Evolutionary conservation across 2,329 filamentous ascomycete genomes (phyloP).

Genomic region (Fusarium buharicum): DNA sequence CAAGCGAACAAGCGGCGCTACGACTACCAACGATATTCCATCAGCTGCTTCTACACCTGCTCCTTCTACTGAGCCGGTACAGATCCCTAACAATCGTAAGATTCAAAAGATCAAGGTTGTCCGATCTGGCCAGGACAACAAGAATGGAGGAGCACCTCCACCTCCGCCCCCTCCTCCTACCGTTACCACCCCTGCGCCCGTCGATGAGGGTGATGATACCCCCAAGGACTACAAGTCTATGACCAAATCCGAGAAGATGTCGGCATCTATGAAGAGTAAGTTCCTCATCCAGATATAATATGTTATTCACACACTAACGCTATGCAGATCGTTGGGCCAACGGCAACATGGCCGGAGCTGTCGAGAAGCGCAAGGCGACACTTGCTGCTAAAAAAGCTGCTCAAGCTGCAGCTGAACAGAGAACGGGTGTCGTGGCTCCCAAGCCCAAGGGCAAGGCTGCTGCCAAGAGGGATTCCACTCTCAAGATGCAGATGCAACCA

Average conservation of each 20-base stretch:
- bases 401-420: slow-evolving; percentile 55
- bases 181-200: slow-evolving; percentile 11
- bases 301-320: slow-evolving; percentile 42
- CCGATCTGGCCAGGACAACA: slow-evolving; percentile 43
- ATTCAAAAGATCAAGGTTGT: slow-evolving; percentile 55
- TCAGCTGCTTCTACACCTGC: slow-evolving; percentile 34
- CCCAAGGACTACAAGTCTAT: slow-evolving; percentile 68
- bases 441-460: slow-evolving; percentile 52
- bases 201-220: slow-evolving; percentile 53
- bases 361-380: slow-evolving; percentile 69
- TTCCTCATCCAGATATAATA: neutral
- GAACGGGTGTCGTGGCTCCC: slow-evolving; percentile 51
- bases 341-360: slow-evolving; percentile 69
- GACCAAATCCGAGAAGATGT: slow-evolving; percentile 75
- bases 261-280: slow-evolving; percentile 72
- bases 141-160: slow-evolving; percentile 43
- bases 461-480: slow-evolving; percentile 48
- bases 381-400: slow-evolving; percentile 68
- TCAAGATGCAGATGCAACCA: slow-evolving; percentile 42
- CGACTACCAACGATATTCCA: slow-evolving; percentile 24
- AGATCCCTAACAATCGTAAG: slow-evolving; percentile 45
- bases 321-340: slow-evolving; percentile 66
- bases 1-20: slow-evolving; percentile 43
- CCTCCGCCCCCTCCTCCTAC: slow-evolving; percentile 1
- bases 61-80: slow-evolving; percentile 35